These are phyloP conservation scores for Aspergillus phoenicis DNA, from an alignment of 2,329 filamentous ascomycete genomes.

Conservation along the genomic window DNA sequence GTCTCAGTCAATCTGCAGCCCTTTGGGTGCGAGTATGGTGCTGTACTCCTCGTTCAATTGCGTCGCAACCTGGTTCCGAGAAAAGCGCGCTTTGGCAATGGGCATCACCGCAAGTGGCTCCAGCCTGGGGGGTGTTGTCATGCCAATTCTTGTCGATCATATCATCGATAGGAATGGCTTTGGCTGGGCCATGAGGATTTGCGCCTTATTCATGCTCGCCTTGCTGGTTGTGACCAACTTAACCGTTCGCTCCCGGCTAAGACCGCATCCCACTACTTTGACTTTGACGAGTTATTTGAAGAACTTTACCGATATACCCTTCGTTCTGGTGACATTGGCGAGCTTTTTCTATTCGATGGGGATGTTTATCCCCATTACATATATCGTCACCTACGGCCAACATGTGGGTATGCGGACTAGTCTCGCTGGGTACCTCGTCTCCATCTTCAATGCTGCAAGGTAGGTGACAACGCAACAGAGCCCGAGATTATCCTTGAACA, in stretches of 20 bases:
- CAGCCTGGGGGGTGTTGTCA: conserved; percentile 57
- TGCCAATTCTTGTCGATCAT: conserved; percentile 60
- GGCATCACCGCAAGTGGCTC: conserved; percentile 57
- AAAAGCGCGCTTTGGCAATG: conserved; percentile 53
- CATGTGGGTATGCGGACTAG: neutral
- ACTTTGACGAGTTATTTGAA: too few relatives aligned
- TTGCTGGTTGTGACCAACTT: conserved; percentile 54
- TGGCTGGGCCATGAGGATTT: conserved; percentile 55
- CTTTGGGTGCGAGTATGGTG: conserved; percentile 44
- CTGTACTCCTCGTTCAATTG: conserved; percentile 22
- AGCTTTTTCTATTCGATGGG: conserved; percentile 19
- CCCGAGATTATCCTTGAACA: too few relatives aligned
- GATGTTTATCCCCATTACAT: conserved; percentile 21
- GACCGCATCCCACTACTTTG: neutral
- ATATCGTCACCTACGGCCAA: neutral
- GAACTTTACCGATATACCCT: neutral
- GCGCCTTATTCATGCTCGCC: conserved; percentile 60
- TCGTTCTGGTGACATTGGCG: conserved; percentile 8
- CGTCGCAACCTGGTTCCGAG: conserved; percentile 54
- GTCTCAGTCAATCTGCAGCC: conserved; percentile 54
- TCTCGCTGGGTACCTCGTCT: neutral
- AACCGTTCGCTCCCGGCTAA: conserved; percentile 49
- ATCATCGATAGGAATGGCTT: conserved; percentile 55
- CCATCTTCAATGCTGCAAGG: conserved; percentile 4
- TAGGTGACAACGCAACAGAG: too few relatives aligned